Base-by-base conservation (phyloP, 306 rosid genomes). In the Ormosia semicastrata region DNA sequence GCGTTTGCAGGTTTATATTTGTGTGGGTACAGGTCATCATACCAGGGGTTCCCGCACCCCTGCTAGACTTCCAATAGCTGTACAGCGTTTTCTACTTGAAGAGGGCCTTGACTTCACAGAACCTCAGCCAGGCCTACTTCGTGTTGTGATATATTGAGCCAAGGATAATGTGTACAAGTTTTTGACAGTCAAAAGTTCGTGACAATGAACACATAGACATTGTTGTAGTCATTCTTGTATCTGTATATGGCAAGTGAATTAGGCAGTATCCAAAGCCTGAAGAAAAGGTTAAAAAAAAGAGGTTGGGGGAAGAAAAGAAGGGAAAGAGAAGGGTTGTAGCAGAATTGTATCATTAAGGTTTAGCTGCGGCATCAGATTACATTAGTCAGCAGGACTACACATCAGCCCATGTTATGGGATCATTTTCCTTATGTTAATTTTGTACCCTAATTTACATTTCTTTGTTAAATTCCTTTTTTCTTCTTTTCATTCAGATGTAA, bases 1-100 rank as follows among this genome's bases (percentile, higher is more conserved):
- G 52, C 89, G 89, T 32, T 76, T 91, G 80, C 94, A 91, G 84
- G 94, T 91, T 44, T 91, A 86, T 73, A 89, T 93, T 46, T 91
- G 92, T 75, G 97, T 93, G 1, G 98, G 97, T 73, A 93, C 98
- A 0, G 98, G 97, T 70, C 98, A 93, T 76, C 98, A 93, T 85
- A 93, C 97, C 12, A 58, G 94, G 73, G 98, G 97, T 53, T 80
- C 98, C 56, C 97, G 94, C 71, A 89, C 97, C 34, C 93, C 94
- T 0, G 94, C 94, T 0, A 89, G 94, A 83, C 91, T 93, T 79
- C 92, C 97, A 5, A 64, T 88, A 30, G 89, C 93, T 70, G 89
- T 93, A 83, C 97, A 93, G 89, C 89, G 90, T 58, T 93, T 85
- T 81, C 90, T 93, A 66, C 94, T 91, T 9, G 94, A 93, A 81